phyloP scores from a whole-genome alignment of 805 yeast genomes.

The Sugiyamaella americana region DNA sequence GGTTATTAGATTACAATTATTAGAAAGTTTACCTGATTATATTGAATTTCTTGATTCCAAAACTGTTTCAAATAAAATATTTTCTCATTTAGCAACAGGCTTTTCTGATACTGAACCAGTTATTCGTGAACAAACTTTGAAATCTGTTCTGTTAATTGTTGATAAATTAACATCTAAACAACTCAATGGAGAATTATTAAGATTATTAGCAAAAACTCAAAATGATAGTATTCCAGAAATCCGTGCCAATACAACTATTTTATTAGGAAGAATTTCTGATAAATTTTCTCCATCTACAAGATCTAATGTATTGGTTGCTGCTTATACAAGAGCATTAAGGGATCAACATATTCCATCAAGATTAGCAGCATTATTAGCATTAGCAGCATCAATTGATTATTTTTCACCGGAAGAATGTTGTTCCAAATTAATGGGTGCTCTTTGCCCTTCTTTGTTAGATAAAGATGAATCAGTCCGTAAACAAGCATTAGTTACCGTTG shows the following conservation, averaged over 20 bases:
- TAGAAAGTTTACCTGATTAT: conserved; percentile 55
- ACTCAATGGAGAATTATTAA: conserved; percentile 75
- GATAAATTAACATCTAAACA: conserved; percentile 69
- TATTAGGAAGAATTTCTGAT: conserved; percentile 60
- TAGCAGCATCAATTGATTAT: conserved; percentile 54
- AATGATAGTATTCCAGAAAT: conserved; percentile 70
- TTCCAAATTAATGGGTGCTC: conserved; percentile 71
- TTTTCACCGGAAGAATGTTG: conserved; percentile 74
- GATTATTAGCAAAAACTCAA: conserved; percentile 76
- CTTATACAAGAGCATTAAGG: conserved; percentile 73
- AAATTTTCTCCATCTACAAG: conserved; percentile 51
- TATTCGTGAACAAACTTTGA: conserved; percentile 76
- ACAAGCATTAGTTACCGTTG: conserved; percentile 66
- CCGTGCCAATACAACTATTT: conserved; percentile 67
- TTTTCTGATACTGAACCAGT: conserved; percentile 76
- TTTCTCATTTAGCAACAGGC: conserved; percentile 67
- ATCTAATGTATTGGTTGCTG: conserved; percentile 76
- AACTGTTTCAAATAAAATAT: conserved; percentile 64
- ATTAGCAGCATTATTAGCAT: conserved; percentile 68
- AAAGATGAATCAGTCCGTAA: conserved; percentile 59
- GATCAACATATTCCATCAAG: conserved; percentile 75
- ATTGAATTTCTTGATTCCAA: conserved; percentile 45
- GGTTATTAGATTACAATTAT: conserved; percentile 64
- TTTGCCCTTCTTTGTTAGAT: conserved; percentile 81
- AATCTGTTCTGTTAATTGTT: conserved; percentile 52